These are phyloP conservation scores for Carex littledalei DNA, from an alignment of 176 grass and related monocot species.

Conservation along the genomic window DNA sequence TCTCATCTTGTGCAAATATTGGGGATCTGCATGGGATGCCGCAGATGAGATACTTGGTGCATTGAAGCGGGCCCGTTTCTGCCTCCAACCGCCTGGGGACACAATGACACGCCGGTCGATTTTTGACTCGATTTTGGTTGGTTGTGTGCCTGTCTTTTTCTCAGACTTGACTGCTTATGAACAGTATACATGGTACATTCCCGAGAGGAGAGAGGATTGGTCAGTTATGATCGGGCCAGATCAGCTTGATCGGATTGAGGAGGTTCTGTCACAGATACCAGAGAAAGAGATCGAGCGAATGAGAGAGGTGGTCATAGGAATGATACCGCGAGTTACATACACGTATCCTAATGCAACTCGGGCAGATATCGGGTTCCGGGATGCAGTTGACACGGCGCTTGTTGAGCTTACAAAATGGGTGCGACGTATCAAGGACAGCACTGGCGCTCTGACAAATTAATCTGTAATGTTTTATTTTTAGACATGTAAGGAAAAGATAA, in stretches of 20 bases:
- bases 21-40: not conserved
- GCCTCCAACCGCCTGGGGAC: constrained; percentile 65
- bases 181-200: constrained; percentile 56
- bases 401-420: constrained; percentile 26
- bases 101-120: constrained; percentile 49
- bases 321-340: constrained; percentile 29
- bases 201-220: constrained; percentile 24
- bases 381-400: constrained; percentile 26
- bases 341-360: constrained; percentile 25
- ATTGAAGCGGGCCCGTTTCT: constrained; percentile 55
- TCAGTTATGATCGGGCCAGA: constrained; percentile 29
- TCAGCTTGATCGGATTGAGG: constrained; percentile 17
- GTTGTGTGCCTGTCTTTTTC: constrained; percentile 68
- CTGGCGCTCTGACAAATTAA: not conserved
- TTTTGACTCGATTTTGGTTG: constrained; percentile 59
- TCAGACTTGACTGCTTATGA: constrained; percentile 35
- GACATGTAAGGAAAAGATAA: too few relatives aligned
- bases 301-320: constrained; percentile 26
- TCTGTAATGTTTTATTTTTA: not conserved
- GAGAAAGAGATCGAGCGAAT: constrained; percentile 13
- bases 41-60: constrained; percentile 1
- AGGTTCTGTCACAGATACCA: constrained; percentile 23
- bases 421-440: not conserved
- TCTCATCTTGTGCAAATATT: not conserved
- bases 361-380: constrained; percentile 6